A percentile compares a stretch with the other conserved stretches of the same genome.
phyloP scores from a whole-genome alignment of 805 yeast genomes.

The Ogataea polymorpha region DNA sequence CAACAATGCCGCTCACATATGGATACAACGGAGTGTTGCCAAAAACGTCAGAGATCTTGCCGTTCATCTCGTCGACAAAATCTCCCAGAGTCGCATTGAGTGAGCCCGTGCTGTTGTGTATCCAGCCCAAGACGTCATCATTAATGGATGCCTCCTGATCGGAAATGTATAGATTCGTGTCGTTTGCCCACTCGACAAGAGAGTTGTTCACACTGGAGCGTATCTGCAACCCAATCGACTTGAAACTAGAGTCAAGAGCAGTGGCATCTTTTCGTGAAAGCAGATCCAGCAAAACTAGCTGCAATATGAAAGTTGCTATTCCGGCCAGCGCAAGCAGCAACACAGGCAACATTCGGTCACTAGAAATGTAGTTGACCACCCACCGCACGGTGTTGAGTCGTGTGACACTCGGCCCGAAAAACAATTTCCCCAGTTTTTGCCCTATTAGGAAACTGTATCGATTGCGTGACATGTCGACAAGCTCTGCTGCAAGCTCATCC shows the following conservation, averaged over 20 bases:
- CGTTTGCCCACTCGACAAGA: conserved; percentile 46
- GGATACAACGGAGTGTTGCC: conserved; percentile 62
- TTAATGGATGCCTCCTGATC: conserved; percentile 54
- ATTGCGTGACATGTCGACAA: conserved; percentile 27
- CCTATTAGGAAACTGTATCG: conserved; percentile 21
- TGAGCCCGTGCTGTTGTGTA: conserved; percentile 51
- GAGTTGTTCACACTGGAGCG: conserved; percentile 31
- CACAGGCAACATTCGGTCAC: conserved; percentile 48
- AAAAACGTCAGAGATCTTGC: conserved; percentile 56
- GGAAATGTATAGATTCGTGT: conserved; percentile 54
- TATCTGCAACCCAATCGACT: conserved; percentile 13
- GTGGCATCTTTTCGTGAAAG: conserved; percentile 11
- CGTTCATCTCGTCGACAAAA: conserved; percentile 59
- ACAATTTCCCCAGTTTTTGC: conserved; percentile 12
- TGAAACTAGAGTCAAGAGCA: conserved; percentile 11
- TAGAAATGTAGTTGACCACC: conserved; percentile 48
- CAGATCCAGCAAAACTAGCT: conserved; percentile 43
- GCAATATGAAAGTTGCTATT: conserved; percentile 49
- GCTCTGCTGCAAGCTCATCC: conserved; percentile 22
- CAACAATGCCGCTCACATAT: conserved; percentile 65
- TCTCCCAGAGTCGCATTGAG: conserved; percentile 58
- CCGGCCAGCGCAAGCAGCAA: conserved; percentile 59
- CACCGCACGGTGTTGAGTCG: conserved; percentile 33
- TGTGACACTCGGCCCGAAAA: conserved; percentile 14
- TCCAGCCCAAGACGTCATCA: conserved; percentile 62